phyloP scores from a whole-genome alignment of 768 basidiomycete species.

The Lentinula lateritia region DNA sequence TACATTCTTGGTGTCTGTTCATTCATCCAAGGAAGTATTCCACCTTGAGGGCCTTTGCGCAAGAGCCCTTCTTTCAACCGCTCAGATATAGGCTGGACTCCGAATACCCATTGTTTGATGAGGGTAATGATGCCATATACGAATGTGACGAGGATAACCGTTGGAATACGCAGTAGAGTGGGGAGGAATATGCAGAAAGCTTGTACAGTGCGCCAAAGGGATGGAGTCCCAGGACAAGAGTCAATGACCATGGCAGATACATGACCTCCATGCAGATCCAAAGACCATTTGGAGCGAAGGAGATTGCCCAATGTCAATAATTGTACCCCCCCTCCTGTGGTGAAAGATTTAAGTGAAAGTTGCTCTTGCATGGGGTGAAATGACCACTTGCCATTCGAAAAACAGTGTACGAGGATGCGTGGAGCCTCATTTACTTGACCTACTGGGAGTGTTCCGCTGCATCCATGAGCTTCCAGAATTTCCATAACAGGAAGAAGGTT shows the following conservation, averaged over 20 bases:
- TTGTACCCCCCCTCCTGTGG: slow-evolving; percentile 34
- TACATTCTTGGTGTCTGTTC: slow-evolving; percentile 36
- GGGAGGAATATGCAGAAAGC: slow-evolving; percentile 28
- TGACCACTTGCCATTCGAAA: slow-evolving; percentile 37
- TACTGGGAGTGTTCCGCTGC: slow-evolving; percentile 27
- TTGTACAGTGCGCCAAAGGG: slow-evolving; percentile 18
- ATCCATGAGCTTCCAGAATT: slow-evolving; percentile 27
- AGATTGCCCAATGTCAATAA: slow-evolving; percentile 28
- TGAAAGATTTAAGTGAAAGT: background rate
- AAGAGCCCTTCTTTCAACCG: slow-evolving; percentile 23
- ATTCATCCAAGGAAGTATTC: slow-evolving; percentile 33
- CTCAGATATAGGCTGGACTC: slow-evolving; percentile 16
- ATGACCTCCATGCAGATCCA: slow-evolving; percentile 1
- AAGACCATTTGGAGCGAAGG: slow-evolving; percentile 15
- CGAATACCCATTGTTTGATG: slow-evolving; percentile 16
- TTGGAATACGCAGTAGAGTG: slow-evolving; percentile 16
- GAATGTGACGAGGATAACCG: slow-evolving; percentile 19
- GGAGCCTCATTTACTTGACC: slow-evolving; percentile 6
- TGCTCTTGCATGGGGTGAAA: slow-evolving; percentile 8
- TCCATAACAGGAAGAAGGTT: slow-evolving; percentile 31
- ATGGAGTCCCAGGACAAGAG: slow-evolving; percentile 36
- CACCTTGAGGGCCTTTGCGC: slow-evolving; percentile 13
- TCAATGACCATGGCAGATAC: slow-evolving; percentile 33
- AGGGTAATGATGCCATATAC: slow-evolving; percentile 22
- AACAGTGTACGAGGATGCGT: slow-evolving; percentile 38